Conservation (phyloP, 768 basidiomycete species). For the Hypholoma fasciculare region DNA sequence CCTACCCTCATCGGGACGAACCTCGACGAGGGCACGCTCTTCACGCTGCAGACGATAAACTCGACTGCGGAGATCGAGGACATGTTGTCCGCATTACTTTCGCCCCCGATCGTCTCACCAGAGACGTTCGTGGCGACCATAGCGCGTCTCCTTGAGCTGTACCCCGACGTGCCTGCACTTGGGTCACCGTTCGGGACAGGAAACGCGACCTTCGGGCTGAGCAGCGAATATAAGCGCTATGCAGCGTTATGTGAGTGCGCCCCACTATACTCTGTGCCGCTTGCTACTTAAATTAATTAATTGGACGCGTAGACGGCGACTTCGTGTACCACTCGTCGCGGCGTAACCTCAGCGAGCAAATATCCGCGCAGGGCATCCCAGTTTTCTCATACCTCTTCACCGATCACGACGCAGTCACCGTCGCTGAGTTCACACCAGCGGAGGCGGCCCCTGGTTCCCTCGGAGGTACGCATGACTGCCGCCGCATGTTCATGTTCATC, state of each 20-base stretch:
- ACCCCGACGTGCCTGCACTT: constrained; percentile 38
- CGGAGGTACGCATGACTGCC: constrained; percentile 20
- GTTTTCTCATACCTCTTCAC: constrained; percentile 40
- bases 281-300: neutral
- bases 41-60: constrained; percentile 22
- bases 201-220: constrained; percentile 38
- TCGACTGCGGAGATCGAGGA: constrained; percentile 23
- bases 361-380: constrained; percentile 31
- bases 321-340: constrained; percentile 24
- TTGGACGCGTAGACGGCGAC: constrained; percentile 22
- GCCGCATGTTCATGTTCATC: neutral
- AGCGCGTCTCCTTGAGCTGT: constrained; percentile 28
- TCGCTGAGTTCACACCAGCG: constrained; percentile 14
- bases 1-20: constrained; percentile 42
- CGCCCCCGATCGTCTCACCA: constrained; percentile 23
- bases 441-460: constrained; percentile 15
- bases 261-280: neutral
- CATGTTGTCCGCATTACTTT: constrained; percentile 19
- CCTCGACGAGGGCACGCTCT: constrained; percentile 34
- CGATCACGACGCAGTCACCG: constrained; percentile 19
- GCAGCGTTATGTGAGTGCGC: constrained; percentile 23
- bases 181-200: constrained; percentile 47
- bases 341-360: constrained; percentile 33
- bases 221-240: constrained; percentile 25
- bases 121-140: constrained; percentile 13